Percentiles rank a stretch among this genome's conserved stretches.
phyloP scores from a whole-genome alignment of 768 basidiomycete species.

The Auricularia heimuer region DNA sequence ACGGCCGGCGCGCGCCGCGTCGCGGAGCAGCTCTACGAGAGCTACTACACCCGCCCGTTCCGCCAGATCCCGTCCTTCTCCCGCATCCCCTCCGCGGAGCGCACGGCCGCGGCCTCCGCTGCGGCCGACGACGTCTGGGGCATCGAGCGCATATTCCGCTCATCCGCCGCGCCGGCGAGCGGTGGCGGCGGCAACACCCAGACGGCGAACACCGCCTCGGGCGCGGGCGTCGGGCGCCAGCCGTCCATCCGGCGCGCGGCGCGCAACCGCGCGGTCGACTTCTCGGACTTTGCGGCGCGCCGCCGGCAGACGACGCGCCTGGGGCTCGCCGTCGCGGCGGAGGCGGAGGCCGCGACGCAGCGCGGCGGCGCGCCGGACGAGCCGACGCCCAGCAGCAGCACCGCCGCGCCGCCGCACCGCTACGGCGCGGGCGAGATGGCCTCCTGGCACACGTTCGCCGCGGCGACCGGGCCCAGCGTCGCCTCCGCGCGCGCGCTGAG shows the following conservation, averaged over 20 bases:
- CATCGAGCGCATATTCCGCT: conserved; percentile 1
- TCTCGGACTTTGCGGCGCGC: conserved; percentile 61
- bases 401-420: neutral
- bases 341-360: neutral
- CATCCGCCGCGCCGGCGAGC: neutral
- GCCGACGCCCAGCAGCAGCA: no score
- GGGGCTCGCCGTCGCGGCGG: neutral
- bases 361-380: neutral
- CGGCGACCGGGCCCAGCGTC: neutral
- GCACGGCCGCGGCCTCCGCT: neutral
- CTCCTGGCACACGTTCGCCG: no score
- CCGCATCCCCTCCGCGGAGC: conserved; percentile 7
- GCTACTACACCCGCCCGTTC: conserved; percentile 25
- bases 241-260: conserved; percentile 50
- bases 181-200: neutral
- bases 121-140: conserved; percentile 3
- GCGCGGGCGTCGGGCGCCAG: conserved; percentile 39
- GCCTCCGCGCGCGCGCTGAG: neutral
- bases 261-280: conserved; percentile 49
- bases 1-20: conserved; percentile 26
- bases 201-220: neutral
- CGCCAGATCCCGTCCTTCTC: conserved; percentile 26
- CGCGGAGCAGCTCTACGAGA: conserved; percentile 57
- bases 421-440: neutral
- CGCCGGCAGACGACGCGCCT: conserved; percentile 29